Base-by-base conservation (phyloP, 768 basidiomycete species). In the Mycena kentingensis region DNA sequence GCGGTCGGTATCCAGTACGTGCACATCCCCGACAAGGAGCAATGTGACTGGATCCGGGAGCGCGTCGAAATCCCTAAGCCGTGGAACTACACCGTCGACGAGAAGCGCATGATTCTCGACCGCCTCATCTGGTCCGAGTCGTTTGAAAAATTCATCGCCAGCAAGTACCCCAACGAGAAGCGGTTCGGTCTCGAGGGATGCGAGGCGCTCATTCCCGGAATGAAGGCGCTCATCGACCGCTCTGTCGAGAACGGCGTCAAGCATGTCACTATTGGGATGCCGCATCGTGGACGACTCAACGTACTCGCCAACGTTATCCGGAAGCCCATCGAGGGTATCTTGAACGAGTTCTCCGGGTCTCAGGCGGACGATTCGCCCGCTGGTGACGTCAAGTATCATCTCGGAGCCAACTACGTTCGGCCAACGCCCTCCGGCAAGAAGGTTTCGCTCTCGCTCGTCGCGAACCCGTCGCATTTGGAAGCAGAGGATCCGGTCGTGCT, bases 101-200 rank as follows among this genome's bases (percentile, higher is more conserved):
- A 99, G 77, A 99, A 98, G 74, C 87, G 93, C 41, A 95, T 98
- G 91, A 95, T 99, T 59, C 83, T 99, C 50, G 97, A 99, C 74
- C 91, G 97, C 55, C 87, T 98, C 63, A 98, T 98, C 68, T 99
- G 97, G 97, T 98, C 96, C n/a, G 97, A 98, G 64, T 89, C 91
- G 4, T 98, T 98, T 65, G 97, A 99, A 71, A 94, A 94, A 65
- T 99, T 98, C 80, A 94, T 99, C 58, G 89, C 94, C 19, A 90
- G 85, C 80, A 99, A 98, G 71, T 97, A 92, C 74, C 97, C 97
- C 61, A 99, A 98, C 74, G 97, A 99, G 78, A 99, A 99, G 74
- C 89, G 97, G 41, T 99, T 99, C 72, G 97, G 97, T 70, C 82
- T 99, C 36, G 97, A 99, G 72, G 97, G 97, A 49, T 97, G 94